These are phyloP conservation scores for Nicotiana noctiflora DNA, from an alignment of 257 asterid species.

Conservation along the genomic window DNA sequence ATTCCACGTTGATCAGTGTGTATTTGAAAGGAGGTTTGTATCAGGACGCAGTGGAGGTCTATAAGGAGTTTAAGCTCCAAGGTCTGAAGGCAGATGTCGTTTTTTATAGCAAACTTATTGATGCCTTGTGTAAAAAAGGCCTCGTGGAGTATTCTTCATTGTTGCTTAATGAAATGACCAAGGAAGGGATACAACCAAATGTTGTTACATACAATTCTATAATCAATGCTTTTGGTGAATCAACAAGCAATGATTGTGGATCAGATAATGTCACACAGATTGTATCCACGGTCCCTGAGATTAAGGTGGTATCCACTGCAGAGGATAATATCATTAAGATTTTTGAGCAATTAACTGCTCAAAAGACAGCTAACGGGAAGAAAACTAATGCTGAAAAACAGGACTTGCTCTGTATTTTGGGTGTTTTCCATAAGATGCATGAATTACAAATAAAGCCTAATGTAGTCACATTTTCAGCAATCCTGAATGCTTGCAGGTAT, in stretches of 20 bases:
- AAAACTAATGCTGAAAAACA: conserved; percentile 30
- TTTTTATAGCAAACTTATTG: conserved; percentile 84
- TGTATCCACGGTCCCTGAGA: conserved; percentile 23
- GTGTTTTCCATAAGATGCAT: conserved; percentile 82
- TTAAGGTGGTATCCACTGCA: conserved; percentile 23
- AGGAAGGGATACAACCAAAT: conserved; percentile 85
- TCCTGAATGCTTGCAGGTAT: conserved; percentile 95
- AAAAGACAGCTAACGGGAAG: conserved; percentile 32
- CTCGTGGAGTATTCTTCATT: conserved; percentile 65
- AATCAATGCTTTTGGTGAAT: conserved; percentile 79
- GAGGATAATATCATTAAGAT: conserved; percentile 52
- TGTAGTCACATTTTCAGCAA: conserved; percentile 93
- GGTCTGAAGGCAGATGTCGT: conserved; percentile 94
- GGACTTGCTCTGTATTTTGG: conserved; percentile 64
- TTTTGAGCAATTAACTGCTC: conserved; percentile 58
- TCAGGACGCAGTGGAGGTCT: conserved; percentile 59
- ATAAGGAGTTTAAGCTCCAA: conserved; percentile 59
- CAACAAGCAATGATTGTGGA: conserved; percentile 27
- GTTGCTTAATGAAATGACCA: conserved; percentile 88
- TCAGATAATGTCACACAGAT: conserved; percentile 20
- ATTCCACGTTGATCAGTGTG: conserved; percentile 76
- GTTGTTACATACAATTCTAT: conserved; percentile 93
- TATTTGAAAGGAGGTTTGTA: conserved; percentile 72
- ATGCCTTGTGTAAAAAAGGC: conserved; percentile 89
- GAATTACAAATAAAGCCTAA: conserved; percentile 89